A percentile compares a stretch with the other conserved stretches of the same genome.
These are phyloP conservation scores for Margaritispora aquatica DNA, from an alignment of 495 filamentous ascomycete genomes.

Conservation along the genomic window DNA sequence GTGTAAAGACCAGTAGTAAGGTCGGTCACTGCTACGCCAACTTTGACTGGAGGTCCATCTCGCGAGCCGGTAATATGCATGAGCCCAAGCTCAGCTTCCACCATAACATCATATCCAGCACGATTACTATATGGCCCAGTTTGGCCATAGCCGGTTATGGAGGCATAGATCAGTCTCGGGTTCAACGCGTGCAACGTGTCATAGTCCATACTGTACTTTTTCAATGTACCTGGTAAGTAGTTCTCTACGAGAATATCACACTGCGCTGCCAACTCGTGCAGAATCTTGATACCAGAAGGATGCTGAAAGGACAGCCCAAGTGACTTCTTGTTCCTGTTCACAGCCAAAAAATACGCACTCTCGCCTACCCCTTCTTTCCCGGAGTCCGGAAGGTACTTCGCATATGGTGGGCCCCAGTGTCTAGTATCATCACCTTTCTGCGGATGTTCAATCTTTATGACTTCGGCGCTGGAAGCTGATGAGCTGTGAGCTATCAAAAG, in stretches of 20 bases:
- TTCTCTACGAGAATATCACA: constrained; percentile 96
- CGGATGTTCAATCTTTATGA: constrained; percentile 97
- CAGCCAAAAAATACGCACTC: constrained; percentile 89
- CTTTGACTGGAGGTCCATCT: constrained; percentile 91
- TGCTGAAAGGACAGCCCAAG: constrained; percentile 87
- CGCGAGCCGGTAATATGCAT: constrained; percentile 95
- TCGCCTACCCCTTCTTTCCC: constrained; percentile 71
- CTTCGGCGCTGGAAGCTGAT: constrained; percentile 61
- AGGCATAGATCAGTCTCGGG: constrained; percentile 63
- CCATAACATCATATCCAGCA: constrained; percentile 98
- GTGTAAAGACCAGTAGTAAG: constrained; percentile 95
- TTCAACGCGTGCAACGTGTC: constrained; percentile 72
- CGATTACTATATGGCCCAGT: constrained; percentile 85
- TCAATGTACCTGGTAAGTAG: constrained; percentile 85
- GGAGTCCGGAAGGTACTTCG: constrained; percentile 56
- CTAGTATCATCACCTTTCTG: constrained; percentile 87
- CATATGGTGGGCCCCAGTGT: constrained; percentile 95
- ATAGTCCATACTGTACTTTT: constrained; percentile 88
- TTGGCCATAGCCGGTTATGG: constrained; percentile 70
- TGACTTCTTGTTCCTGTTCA: constrained; percentile 96
- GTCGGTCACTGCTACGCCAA: constrained; percentile 95
- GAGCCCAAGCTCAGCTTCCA: constrained; percentile 93
- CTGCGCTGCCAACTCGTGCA: constrained; percentile 75
- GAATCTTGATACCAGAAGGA: constrained; percentile 70
- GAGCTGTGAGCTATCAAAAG: constrained; percentile 20